Evolutionary conservation across 1,284 basidiomycete species (phyloP).

Genomic region (Lentinula novae-zelandiae): DNA sequence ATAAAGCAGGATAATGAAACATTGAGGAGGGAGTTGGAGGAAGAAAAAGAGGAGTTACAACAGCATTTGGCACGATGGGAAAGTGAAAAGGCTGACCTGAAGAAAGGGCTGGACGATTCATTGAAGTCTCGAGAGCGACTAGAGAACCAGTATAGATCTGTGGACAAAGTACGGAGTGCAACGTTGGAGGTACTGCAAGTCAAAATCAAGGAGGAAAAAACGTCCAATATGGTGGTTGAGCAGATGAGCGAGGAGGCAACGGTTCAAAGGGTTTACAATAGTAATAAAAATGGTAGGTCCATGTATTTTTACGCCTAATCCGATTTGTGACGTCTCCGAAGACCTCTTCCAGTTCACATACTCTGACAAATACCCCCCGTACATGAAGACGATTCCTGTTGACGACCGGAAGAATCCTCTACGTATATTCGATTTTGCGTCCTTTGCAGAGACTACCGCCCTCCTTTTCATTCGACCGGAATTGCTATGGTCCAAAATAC

Average conservation of each 20-base stretch:
- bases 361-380: constrained; percentile 19
- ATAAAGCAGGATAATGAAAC: constrained; percentile 9
- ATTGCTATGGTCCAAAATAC: constrained; percentile 1
- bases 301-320: not conserved
- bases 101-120: not conserved
- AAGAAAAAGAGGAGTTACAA: not conserved
- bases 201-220: not conserved
- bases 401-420: constrained; percentile 2
- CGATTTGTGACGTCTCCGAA: not conserved
- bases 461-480: constrained; percentile 1
- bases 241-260: not conserved
- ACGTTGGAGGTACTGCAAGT: not conserved
- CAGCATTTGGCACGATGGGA: not conserved
- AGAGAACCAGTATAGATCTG: not conserved
- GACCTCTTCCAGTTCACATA: constrained; percentile 8
- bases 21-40: not conserved
- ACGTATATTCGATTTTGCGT: constrained; percentile 18
- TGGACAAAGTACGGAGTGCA: not conserved
- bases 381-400: constrained; percentile 17
- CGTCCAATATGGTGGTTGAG: not conserved
- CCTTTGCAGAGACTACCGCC: constrained; percentile 15
- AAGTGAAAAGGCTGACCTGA: not conserved
- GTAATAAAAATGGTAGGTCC: not conserved
- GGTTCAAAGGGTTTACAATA: not conserved
- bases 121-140: not conserved